Base-by-base conservation (phyloP, 140 eudicot genomes). In the Stevia rebaudiana region DNA sequence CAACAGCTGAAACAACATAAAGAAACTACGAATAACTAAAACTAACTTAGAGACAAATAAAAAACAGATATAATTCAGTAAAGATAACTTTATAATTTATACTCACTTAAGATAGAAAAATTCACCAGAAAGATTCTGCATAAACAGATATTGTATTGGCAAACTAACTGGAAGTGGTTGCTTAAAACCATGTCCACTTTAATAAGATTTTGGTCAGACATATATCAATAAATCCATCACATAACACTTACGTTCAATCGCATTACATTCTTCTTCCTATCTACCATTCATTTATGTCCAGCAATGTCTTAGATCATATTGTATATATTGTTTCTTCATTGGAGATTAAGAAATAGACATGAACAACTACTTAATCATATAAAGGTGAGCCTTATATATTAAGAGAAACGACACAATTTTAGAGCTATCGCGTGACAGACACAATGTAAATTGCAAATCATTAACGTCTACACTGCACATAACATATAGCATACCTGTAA, bases 401-500 rank as follows among this genome's bases (percentile, higher is more conserved):
- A 31, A 37, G 51, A 8, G 15, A 28, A 53, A 17, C 39, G 39
- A 35, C 9, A 35, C 44, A 35, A 36, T 10, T 22, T 36, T 6
- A 48, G 3, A 18, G 11, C 18, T 54, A 6, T 54, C 41, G 31
- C 43, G 48, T 11, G 25, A 40, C 24, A 25, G 9, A 40, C 18
- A 10, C 50, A 55, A 1, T 13, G 35, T 24, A n/a, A 11, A 5
- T 70, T 35, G 8, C 39, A 3, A 35, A 4, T 37, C 33, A 21
- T 47, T 35, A 6, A 40, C 7, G 62, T 25, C 25, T 62, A 71
- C 61, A 63, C 35, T 11, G 62, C 22, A 55, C 16, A 41, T 33
- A 22, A 22, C 16, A 31, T 24, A 67, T 6, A 41, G 33, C 79
- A 73, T 60, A 84, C 92, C 88, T 84, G 88, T 56, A 84, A 68